Base-by-base conservation (phyloP, 192 early-diverging fungal species). In the Coemansia sp. region DNA sequence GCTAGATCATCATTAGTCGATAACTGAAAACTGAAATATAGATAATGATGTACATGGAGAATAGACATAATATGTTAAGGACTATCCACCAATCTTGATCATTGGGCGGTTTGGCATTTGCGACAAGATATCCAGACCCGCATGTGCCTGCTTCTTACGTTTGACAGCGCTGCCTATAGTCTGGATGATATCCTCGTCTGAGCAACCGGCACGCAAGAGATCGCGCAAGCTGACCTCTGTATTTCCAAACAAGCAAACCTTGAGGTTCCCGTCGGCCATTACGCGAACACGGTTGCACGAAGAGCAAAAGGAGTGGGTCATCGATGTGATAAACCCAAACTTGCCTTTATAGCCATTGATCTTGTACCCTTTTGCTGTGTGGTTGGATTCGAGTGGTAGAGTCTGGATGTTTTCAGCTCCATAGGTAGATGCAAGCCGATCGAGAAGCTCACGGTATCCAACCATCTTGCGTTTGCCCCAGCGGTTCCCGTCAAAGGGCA, bases 401-500 rank as follows among this genome's bases (percentile, higher is more conserved):
- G 89, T 90, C 46, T 72, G 70, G n/a, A 96, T 75, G 2, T 73
- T 48, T 37, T 78, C 75, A 16, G 37, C 39, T 5, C 88, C 88
- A 71, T 91, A 94, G 0, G 67, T 54, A 2, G 49, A 52, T 9
- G 60, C 59, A 48, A 98, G 87, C 4, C 73, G 60, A 15, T 87
- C 62, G 11, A 97, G 75, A 67, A 96, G 69, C 48, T 94, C 90
- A 32, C 86, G 82, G 74, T 95, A 98, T 16, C 94, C 87, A 3
- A 97, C 88, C 40, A 98, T 78, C 58, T 95, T 95, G 16, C 88
- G 82, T 16, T 74, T 66, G 15, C 91, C 91, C 97, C 97, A 98
- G 70, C 84, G 77, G 78, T 98, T 98, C 11, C 95, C 96, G 76
- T 94, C 95, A 83, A 98, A 98, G 0, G 97, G 97, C 97, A 97